Percentiles rank a stretch among this genome's conserved stretches.
Evolutionary conservation across 768 basidiomycete genomes (phyloP).

Genomic region (Russula sp.): DNA sequence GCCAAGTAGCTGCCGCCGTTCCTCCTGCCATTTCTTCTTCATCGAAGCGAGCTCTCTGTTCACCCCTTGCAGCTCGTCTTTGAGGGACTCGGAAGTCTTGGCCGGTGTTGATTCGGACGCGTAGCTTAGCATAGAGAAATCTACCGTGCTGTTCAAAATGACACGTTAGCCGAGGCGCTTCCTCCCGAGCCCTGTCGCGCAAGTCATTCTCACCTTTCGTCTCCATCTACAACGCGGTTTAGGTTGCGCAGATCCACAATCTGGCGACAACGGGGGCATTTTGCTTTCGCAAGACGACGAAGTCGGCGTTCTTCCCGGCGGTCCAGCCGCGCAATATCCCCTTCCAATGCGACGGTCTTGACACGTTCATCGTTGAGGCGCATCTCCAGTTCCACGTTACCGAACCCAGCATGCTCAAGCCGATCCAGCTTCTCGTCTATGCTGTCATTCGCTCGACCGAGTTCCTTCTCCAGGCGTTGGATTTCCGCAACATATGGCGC

Average conservation of each 20-base stretch:
- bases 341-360: conserved; percentile 50
- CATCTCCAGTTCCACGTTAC: conserved; percentile 60
- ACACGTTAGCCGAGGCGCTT: not conserved
- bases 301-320: conserved; percentile 64
- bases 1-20: conserved; percentile 51
- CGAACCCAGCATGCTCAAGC: conserved; percentile 73
- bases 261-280: conserved; percentile 62
- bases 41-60: conserved; percentile 57
- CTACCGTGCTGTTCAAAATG: conserved; percentile 40
- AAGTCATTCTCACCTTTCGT: conserved; percentile 49
- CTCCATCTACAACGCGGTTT: conserved; percentile 36
- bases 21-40: conserved; percentile 64
- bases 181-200: not conserved
- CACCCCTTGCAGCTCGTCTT: conserved; percentile 50
- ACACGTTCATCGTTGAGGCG: conserved; percentile 65
- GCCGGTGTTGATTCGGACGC: conserved; percentile 57
- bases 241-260: conserved; percentile 48
- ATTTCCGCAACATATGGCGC: conserved; percentile 69
- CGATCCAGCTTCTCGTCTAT: conserved; percentile 87
- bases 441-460: conserved; percentile 72
- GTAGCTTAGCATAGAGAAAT: conserved; percentile 41
- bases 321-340: conserved; percentile 56
- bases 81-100: conserved; percentile 57
- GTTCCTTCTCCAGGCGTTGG: conserved; percentile 61
- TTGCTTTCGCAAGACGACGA: conserved; percentile 49